Conservation (phyloP, 768 basidiomycete genomes). For the Naganishia vishniacii region DNA sequence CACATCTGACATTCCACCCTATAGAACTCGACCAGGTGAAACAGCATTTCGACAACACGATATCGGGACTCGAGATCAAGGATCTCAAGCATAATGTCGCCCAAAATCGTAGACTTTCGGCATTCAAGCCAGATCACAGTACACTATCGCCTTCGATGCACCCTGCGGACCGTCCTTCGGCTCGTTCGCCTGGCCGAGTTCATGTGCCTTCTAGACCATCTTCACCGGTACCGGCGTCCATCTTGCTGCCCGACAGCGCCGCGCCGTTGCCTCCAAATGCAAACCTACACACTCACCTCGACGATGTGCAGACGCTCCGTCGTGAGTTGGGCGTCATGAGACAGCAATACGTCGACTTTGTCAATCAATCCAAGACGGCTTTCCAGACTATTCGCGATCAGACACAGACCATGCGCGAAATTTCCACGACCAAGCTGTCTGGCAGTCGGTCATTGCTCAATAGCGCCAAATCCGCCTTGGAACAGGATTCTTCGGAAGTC, state of each 20-base stretch:
- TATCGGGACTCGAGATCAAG: constrained; percentile 79
- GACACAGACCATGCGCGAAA: constrained; percentile 78
- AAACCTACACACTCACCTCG: constrained; percentile 81
- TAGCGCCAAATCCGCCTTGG: constrained; percentile 85
- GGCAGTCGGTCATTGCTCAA: constrained; percentile 84
- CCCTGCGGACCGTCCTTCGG: constrained; percentile 8
- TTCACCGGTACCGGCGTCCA: neutral
- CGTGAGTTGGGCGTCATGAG: constrained; percentile 89
- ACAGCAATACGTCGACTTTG: constrained; percentile 89
- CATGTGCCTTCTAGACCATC: constrained; percentile 8
- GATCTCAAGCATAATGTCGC: constrained; percentile 69
- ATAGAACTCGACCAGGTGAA: constrained; percentile 96
- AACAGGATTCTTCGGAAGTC: constrained; percentile 77
- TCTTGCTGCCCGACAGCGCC: neutral
- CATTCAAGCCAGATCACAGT: constrained; percentile 25
- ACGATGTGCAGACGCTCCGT: constrained; percentile 88
- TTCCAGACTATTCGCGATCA: constrained; percentile 71
- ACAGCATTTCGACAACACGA: constrained; percentile 91
- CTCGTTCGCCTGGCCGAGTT: neutral
- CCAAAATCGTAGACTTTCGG: constrained; percentile 55
- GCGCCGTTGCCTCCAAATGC: constrained; percentile 7
- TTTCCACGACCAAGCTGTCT: constrained; percentile 73
- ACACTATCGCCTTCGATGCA: constrained; percentile 22
- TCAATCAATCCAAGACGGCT: constrained; percentile 82
- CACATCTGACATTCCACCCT: neutral